Evolutionary conservation across 2,329 filamentous ascomycete genomes (phyloP), one percentile per base, ranked within the genome.

Genomic region (Madurella fahalii): DNA sequence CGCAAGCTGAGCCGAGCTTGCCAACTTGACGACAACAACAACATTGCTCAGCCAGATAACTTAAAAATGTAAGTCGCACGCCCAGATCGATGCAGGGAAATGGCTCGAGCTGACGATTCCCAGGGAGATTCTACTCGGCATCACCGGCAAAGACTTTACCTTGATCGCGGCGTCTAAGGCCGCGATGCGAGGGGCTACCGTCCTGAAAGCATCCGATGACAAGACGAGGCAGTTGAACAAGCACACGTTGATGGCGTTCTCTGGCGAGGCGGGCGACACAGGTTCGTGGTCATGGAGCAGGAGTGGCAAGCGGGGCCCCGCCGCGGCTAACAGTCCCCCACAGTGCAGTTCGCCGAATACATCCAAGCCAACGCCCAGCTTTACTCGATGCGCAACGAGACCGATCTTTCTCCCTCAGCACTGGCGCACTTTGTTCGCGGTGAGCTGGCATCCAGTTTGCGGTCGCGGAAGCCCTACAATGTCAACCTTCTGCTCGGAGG

Each of bases 71-170:
- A 61, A 51, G 67, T 48, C 34, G 20, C 18, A 9, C 25, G 15
- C 4, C 9, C 12, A n/a, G 11, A 8, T 13, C 15, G 0, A 5
- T 32, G 18, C 11, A 11, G 8, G 4, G 9, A 11, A 31, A 12
- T 15, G 15, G 32, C 18, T 5, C 5, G 25, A 34, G 45, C 62
- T 61, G 49, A 63, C 52, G 42, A 32, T 34, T 46, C 47, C 30
- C 58, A 97, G 92, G 94, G 94, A 99, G 85, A 90, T 97, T 72
- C 83, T 99, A 71, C 83, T 99, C 66, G 94, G 94, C 69, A 96
- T 99, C 74, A 96, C 93, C 57, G 95, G 94, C 79, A 96, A 96
- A 81, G 95, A 99, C 83, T 99, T 96, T 74, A 95, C 92, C 77
- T 85, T 99, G 81, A 86, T 99, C 72, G 94, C 91, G 68, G 90